A percentile compares a stretch with the other conserved stretches of the same genome.
These are phyloP conservation scores for Aspergillus incahuasiensis DNA, from an alignment of 495 filamentous ascomycete species.

Conservation along the genomic window DNA sequence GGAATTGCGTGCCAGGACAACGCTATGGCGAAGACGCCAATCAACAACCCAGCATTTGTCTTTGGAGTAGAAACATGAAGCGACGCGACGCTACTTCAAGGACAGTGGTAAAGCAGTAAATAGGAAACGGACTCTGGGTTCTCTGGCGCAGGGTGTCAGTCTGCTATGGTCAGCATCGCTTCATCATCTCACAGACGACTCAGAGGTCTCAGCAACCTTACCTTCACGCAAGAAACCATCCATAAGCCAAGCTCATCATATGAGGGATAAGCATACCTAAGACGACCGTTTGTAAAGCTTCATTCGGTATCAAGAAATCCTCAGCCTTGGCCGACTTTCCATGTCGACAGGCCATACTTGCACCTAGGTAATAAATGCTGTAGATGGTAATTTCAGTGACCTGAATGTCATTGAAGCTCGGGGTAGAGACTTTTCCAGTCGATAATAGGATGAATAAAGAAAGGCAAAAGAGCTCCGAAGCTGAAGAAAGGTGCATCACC, in stretches of 20 bases:
- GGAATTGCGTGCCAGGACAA: slow-evolving; percentile 19
- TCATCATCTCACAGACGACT: not conserved
- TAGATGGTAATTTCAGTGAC: no score
- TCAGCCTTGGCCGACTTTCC: not conserved
- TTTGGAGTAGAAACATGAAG: not conserved
- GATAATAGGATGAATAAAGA: no score
- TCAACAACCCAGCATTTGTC: not conserved
- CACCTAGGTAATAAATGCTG: no score
- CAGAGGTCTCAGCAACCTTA: not conserved
- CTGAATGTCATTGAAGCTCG: no score
- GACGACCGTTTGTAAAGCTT: not conserved
- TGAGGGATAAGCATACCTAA: not conserved
- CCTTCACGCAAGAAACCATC: no score
- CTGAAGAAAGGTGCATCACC: not conserved
- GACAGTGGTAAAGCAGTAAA: not conserved
- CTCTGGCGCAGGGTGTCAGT: not conserved
- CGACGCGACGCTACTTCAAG: not conserved
- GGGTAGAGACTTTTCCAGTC: no score
- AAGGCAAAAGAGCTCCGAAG: no score
- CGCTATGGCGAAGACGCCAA: slow-evolving; percentile 10
- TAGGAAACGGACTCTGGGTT: not conserved
- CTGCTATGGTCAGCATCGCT: not conserved
- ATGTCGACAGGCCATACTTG: not conserved
- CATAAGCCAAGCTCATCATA: not conserved
- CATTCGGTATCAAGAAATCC: not conserved